A percentile compares a stretch with the other conserved stretches of the same genome.
phyloP scores from a whole-genome alignment of 2,329 filamentous ascomycete genomes.

The Beauveria bassiana region DNA sequence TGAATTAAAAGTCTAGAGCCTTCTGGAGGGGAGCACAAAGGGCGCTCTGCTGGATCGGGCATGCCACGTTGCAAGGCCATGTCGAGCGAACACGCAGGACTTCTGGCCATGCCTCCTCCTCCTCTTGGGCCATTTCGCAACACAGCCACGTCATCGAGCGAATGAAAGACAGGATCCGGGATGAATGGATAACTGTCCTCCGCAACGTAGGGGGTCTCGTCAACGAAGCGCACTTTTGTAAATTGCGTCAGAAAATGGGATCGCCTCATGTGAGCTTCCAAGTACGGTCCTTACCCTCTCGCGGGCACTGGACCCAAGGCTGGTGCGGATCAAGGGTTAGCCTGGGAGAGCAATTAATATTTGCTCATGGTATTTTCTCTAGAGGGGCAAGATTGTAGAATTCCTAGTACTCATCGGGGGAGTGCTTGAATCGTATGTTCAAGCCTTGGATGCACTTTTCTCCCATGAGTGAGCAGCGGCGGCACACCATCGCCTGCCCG shows the following conservation, averaged over 20 bases:
- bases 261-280: neutral
- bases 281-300: neutral
- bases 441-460: neutral
- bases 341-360: neutral
- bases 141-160: neutral
- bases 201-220: neutral
- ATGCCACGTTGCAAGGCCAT: neutral
- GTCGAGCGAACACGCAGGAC: neutral
- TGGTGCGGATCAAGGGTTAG: neutral
- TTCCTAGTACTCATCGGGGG: neutral
- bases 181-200: neutral
- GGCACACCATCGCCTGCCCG: neutral
- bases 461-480: neutral
- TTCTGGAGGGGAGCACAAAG: neutral
- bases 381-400: neutral
- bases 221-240: neutral
- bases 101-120: neutral
- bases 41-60: neutral
- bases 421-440: neutral
- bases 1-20: neutral
- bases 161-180: neutral
- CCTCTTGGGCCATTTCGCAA: neutral
- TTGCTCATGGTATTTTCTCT: neutral
- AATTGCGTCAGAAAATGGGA: neutral
- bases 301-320: neutral